Evolutionary conservation across 257 asterid species (phyloP).

Genomic region (Gentiana macrophylla): DNA sequence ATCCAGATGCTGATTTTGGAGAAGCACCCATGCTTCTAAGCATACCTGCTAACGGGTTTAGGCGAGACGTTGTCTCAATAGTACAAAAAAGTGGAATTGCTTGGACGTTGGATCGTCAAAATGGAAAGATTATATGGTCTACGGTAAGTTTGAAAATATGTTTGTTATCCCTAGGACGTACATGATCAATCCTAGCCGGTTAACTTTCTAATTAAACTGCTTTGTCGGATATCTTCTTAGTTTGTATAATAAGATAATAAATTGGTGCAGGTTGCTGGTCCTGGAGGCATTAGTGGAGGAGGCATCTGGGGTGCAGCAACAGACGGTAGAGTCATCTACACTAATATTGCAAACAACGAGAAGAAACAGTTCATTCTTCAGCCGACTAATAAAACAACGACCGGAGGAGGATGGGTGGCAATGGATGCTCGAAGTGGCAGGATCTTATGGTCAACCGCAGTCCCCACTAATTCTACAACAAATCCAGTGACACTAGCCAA

Average conservation of each 20-base stretch:
- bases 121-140: constrained; percentile 33
- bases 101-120: constrained; percentile 32
- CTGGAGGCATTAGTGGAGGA: constrained; percentile 30
- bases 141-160: constrained; percentile 15
- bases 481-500: constrained; percentile 34
- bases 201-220: too few species aligned
- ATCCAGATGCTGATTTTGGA: constrained; percentile 33
- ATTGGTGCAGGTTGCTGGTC: constrained; percentile 36
- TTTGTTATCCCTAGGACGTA: neutral
- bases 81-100: constrained; percentile 49
- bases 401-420: constrained; percentile 42
- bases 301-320: constrained; percentile 48
- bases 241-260: neutral
- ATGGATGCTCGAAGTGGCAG: constrained; percentile 33
- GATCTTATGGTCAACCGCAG: constrained; percentile 39
- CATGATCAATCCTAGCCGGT: too few species aligned
- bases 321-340: constrained; percentile 27
- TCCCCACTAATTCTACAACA: constrained; percentile 26
- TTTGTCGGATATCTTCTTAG: too few species aligned
- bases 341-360: constrained; percentile 27
- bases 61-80: constrained; percentile 28
- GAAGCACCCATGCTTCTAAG: constrained; percentile 45
- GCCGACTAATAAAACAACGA: constrained; percentile 25
- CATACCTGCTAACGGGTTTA: constrained; percentile 5
- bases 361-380: constrained; percentile 18